Evolutionary conservation across 208 protist species (phyloP), one percentile per base, ranked within the genome.

Genomic region (Trypanosoma melophagium): DNA sequence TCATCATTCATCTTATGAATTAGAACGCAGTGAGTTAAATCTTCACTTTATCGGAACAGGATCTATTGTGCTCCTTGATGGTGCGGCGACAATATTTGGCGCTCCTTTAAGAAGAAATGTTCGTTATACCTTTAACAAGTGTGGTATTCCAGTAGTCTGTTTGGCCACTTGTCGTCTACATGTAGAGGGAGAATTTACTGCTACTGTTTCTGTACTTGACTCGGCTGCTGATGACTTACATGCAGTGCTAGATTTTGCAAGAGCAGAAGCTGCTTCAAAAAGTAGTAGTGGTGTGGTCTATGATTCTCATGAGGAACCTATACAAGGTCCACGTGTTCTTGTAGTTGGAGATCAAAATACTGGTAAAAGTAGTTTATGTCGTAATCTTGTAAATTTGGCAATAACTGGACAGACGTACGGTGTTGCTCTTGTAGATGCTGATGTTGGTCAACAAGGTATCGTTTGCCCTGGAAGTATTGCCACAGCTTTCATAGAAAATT

Each of bases 361-460:
- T 38, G 87, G 89, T 22, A 89, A 92, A 28, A 84, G 79, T 52
- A 77, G 56, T 41, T 53, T 90, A 5, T 84, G 71, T 51, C 79
- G 81, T 12, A 62, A 81, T 16, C 71, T 96, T 51, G 68, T 85
- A 44, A 96, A 96, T 66, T 74, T 91, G 5, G 89, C 86, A 14
- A 78, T 76, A 2, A 42, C 69, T 2, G 65, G 55, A 7, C 57
- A 73, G 21, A 51, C 60, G 13, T 76, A 76, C 53, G 83, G 77
- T 10, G 68, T 96, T n/a, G 76, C 79, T 25, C 77, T 83, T 31
- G 73, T 96, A 0, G 87, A 96, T 73, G 65, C 81, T 12, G 87
- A 96, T 53, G 84, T 96, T 1, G 80, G 79, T 7, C 87, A 89
- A 73, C 85, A 87, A 44, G 49, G 69, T 28, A 76, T 96, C n/a